Evolutionary conservation across 306 rosid genomes (phyloP), one percentile per base, ranked within the genome.

Genomic region (Malus sieversii): DNA sequence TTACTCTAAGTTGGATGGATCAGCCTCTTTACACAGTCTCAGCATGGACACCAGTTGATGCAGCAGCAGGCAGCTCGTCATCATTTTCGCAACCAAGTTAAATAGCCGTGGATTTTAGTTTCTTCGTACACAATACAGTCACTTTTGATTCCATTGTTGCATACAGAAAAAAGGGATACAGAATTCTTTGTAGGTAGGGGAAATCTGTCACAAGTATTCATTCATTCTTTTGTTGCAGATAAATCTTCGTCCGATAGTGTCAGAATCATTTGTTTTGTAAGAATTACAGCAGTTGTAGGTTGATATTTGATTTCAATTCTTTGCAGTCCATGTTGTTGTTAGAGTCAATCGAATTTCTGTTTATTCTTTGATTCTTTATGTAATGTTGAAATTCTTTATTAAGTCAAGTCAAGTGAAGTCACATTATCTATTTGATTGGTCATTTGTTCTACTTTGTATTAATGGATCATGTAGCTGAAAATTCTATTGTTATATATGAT

Each of bases 161-260:
- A 85, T 33, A 84, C 73, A 87, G 77, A 82, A 23, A 80, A 69
- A 67, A 8, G 77, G 66, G 87, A 81, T 81, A 84, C 76, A 73
- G 69, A 73, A 91, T 89, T 86, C 90, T 89, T 87, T 88, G 83
- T 91, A 89, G 92, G 86, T 86, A 88, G 91, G 64, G 72, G 70
- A 71, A 75, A 73, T 66, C 60, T 67, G 73, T 81, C 64, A 78
- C 42, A 11, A 62, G 19, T 30, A 69, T 83, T 92, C 95, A 85
- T 92, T 92, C 86, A 89, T 92, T 92, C 92, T 88, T 84, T 92
- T 83, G 79, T 82, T 84, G 92, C 95, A 91, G 95, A 87, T 87
- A 89, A 71, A 65, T 62, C 68, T 70, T 62, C 73, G 80, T 76
- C 55, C 25, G 25, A 69, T 63, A 68, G 81, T 74, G 80, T 79